Evolutionary conservation across 805 yeast genomes (phyloP).

Genomic region (Lipomyces sp.): DNA sequence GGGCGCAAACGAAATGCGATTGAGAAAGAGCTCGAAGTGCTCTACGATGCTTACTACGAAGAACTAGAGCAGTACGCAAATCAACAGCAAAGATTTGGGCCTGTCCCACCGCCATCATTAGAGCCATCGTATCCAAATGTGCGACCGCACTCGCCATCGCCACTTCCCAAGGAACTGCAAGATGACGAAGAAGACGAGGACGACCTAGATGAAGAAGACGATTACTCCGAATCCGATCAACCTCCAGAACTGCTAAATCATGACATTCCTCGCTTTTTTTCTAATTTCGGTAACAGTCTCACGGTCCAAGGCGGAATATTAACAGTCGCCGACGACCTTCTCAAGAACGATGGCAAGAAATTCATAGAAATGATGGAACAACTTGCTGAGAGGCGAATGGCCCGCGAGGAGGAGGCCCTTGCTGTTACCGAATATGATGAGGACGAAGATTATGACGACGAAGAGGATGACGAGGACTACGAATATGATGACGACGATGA

Average conservation of each 20-base stretch:
- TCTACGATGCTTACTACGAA: conserved; percentile 71
- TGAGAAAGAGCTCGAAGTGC: conserved; percentile 74
- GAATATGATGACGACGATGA: conserved; percentile 41
- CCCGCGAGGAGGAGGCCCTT: conserved; percentile 45
- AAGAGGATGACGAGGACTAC: conserved; percentile 42
- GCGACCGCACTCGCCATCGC: conserved; percentile 21
- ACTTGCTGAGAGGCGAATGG: conserved; percentile 60
- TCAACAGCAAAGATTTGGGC: conserved; percentile 38
- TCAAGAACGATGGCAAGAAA: conserved; percentile 75
- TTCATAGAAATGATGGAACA: conserved; percentile 82
- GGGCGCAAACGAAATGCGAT: conserved; percentile 72
- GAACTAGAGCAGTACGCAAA: conserved; percentile 49
- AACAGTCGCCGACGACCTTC: conserved; percentile 77
- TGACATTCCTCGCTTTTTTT: conserved; percentile 38
- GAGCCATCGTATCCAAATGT: conserved; percentile 24
- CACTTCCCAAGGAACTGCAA: conserved; percentile 23
- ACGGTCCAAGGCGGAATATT: conserved; percentile 52
- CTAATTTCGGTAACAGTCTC: conserved; percentile 43
- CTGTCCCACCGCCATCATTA: conserved; percentile 29
- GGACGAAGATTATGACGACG: conserved; percentile 45
- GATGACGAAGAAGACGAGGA: conserved; percentile 36
- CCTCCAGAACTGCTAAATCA: conserved; percentile 26
- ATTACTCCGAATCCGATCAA: conserved; percentile 28
- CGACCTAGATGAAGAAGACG: conserved; percentile 36
- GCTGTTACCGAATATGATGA: conserved; percentile 45